Conservation (phyloP, 2,329 filamentous ascomycete genomes). For the Arthrobotrys entomopaga region DNA sequence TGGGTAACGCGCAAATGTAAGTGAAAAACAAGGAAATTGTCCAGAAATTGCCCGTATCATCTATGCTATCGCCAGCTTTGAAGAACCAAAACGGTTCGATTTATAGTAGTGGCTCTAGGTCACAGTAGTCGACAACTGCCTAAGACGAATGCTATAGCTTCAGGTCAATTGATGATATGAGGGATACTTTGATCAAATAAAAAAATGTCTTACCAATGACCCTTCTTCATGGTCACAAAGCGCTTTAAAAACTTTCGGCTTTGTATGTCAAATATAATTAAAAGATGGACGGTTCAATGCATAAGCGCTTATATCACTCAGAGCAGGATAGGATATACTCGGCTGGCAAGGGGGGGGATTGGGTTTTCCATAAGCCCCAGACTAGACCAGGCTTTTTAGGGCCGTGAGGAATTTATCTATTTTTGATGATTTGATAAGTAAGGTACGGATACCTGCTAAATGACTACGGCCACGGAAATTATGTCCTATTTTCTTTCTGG, state of each 20-base stretch:
- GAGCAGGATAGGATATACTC: not conserved
- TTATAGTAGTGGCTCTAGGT: too few species aligned
- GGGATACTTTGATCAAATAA: too few species aligned
- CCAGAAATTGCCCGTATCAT: too few species aligned
- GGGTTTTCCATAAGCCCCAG: not conserved
- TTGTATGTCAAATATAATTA: conserved; percentile 23
- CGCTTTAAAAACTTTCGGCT: conserved; percentile 23
- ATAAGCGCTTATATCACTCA: not conserved
- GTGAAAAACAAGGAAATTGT: conserved; percentile 10
- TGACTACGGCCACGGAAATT: not conserved
- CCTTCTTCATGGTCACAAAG: not conserved
- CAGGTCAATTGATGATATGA: too few species aligned
- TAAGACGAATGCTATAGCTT: too few species aligned
- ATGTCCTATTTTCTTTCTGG: not conserved
- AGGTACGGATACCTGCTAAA: too few species aligned
- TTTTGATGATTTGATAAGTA: conserved; percentile 1
- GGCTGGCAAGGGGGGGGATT: not conserved
- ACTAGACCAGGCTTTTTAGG: too few species aligned
- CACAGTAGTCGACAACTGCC: too few species aligned
- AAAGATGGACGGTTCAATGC: conserved; percentile 17
- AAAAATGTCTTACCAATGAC: too few species aligned
- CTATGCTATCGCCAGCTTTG: not conserved
- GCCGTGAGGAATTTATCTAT: conserved; percentile 14
- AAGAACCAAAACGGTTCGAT: not conserved
- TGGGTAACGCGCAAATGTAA: conserved; percentile 17